phyloP scores from a whole-genome alignment of 331 rosid genomes.

The Acacia concinna region DNA sequence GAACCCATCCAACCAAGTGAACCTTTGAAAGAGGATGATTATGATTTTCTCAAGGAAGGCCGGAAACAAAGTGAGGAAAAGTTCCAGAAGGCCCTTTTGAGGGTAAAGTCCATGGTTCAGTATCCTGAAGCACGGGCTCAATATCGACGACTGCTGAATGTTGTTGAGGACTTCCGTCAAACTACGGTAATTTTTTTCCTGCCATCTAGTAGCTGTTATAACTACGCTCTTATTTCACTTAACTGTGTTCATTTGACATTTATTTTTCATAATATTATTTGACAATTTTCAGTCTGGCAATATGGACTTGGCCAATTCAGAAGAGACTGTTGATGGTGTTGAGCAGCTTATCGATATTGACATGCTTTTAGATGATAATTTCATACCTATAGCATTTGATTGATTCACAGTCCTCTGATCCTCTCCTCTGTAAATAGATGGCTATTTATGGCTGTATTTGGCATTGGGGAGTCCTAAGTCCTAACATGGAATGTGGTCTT shows the following conservation, averaged over 20 bases:
- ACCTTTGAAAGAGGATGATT: constrained; percentile 63
- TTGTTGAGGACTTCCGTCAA: constrained; percentile 66
- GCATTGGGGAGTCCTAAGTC: constrained; percentile 37
- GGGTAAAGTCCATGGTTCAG: constrained; percentile 94
- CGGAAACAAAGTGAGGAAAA: constrained; percentile 81
- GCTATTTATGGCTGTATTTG: constrained; percentile 37
- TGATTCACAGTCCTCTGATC: constrained; percentile 39
- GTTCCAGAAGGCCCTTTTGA: constrained; percentile 78
- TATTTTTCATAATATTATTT: not conserved
- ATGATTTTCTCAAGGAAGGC: constrained; percentile 83
- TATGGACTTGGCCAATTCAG: constrained; percentile 46
- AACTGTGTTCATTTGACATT: not conserved
- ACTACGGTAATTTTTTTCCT: constrained; percentile 55
- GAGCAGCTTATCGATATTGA: constrained; percentile 74
- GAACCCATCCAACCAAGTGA: constrained; percentile 29
- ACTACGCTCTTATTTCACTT: not conserved
- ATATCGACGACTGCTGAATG: constrained; percentile 81
- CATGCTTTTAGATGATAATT: constrained; percentile 62
- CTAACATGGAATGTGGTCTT: constrained; percentile 39
- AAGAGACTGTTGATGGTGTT: constrained; percentile 53
- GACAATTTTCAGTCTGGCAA: constrained; percentile 40
- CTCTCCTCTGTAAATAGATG: constrained; percentile 37
- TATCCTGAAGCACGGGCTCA: constrained; percentile 93
- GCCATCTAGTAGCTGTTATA: not conserved
- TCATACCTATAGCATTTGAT: constrained; percentile 61